Evolutionary conservation across 2,329 filamentous ascomycete genomes (phyloP), one percentile per base, ranked within the genome.

Genomic region (Fusarium humuli): DNA sequence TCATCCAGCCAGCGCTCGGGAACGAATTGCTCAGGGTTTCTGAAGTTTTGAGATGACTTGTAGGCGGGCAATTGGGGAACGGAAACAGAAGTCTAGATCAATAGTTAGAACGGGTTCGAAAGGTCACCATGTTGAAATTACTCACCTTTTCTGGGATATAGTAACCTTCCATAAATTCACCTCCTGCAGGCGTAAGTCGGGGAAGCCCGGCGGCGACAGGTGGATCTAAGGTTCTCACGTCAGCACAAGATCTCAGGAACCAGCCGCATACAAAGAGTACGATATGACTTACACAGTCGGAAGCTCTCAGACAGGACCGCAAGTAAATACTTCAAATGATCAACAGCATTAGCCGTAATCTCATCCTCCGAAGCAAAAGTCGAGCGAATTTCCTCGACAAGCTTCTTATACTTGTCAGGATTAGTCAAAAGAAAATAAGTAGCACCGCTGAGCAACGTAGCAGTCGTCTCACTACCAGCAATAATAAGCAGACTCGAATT

Each of bases 1-100:
- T 64, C 50, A 13, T 32, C 44, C 3, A 64, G 4, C 61, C 61
- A 64, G 1, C 61, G 59, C 12, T 64, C 61, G 2, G 61, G 61
- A 2, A 49, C n/a, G 4, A 64, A 64, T 7, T 45, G 13, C 9
- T 49, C 16, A 0, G 61, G 59, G 1, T 64, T 12, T 9, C n/a
- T 64, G 7, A 64, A 64, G 7, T 64, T 64, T 4, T 8, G 14
- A 1, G 22, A n/a, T 8, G 61, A 64, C 1, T 20, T 16, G 8
- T 27, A 64, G 5, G 61, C 59, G 2, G 50, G 29, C 6, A 40
- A 32, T 13, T 64, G 61, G 9, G 61, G 37, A 0, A 64, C 45
- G 1, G 23, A 40, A 14, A 64, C 61, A 2, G 10, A 3, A 18
- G 59, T 29, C 61, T 64, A 16, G 2, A 0, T 2, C 2, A 7